Evolutionary conservation across 1,139 yeast genomes (phyloP).

Genomic region (Arxiozyma telluris): DNA sequence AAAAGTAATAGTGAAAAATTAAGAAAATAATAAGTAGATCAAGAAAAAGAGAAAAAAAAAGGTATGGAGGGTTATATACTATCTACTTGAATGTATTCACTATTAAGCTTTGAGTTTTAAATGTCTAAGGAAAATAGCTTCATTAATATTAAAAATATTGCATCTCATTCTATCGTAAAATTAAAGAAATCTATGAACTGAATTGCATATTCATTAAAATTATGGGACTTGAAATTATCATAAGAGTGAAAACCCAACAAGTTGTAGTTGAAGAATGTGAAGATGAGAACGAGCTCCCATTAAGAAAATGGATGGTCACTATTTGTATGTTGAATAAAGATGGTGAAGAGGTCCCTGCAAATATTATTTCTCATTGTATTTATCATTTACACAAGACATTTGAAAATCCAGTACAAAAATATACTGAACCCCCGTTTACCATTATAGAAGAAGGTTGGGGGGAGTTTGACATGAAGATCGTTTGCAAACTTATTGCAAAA

Average conservation of each 20-base stretch:
- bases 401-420: conserved; percentile 68
- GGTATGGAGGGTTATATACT: no score
- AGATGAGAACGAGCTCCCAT: conserved; percentile 76
- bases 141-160: no score
- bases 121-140: neutral
- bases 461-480: conserved; percentile 79
- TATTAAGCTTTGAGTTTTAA: no score
- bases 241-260: conserved; percentile 82
- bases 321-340: conserved; percentile 61
- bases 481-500: conserved; percentile 63
- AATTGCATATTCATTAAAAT: conserved; percentile 27
- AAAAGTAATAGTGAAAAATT: no score
- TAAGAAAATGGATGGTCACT: conserved; percentile 82
- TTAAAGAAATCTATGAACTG: neutral
- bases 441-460: conserved; percentile 98
- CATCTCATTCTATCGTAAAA: no score
- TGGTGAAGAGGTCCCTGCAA: conserved; percentile 79
- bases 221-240: conserved; percentile 50
- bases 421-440: conserved; percentile 74
- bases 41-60: no score
- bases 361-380: conserved; percentile 74
- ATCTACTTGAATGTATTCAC: no score
- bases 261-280: conserved; percentile 57
- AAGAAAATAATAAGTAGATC: no score
- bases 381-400: conserved; percentile 91